Percentiles rank a stretch among this genome's conserved stretches.
phyloP scores from a whole-genome alignment of 2,329 filamentous ascomycete species.

The Waltergamsia citrina region DNA sequence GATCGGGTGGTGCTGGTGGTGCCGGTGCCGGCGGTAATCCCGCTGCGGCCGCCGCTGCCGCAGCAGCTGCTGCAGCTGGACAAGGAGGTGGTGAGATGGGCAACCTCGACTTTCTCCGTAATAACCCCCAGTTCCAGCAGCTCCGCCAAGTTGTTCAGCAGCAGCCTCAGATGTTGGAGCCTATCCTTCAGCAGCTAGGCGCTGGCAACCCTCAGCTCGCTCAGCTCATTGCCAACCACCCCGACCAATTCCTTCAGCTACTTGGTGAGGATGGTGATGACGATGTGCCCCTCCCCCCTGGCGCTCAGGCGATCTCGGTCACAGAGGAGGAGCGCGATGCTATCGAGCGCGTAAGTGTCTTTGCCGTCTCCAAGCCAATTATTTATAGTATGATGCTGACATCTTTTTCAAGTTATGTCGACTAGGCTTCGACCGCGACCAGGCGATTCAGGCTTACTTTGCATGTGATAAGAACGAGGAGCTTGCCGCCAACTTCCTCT shows the following conservation, averaged over 20 bases:
- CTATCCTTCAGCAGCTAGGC: constrained; percentile 91
- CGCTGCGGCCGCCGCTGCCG: constrained; percentile 31
- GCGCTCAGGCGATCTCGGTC: constrained; percentile 80
- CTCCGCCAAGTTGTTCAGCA: constrained; percentile 94
- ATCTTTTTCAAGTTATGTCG: constrained; percentile 60
- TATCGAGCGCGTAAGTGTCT: constrained; percentile 72
- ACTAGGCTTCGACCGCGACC: constrained; percentile 85
- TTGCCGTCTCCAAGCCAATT: too few species aligned
- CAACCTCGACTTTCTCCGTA: constrained; percentile 86
- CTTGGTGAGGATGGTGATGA: constrained; percentile 82
- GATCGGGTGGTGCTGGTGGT: constrained; percentile 29
- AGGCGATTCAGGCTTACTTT: constrained; percentile 97
- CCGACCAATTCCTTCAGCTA: constrained; percentile 85
- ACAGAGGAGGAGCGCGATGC: constrained; percentile 95
- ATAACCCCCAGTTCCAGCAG: constrained; percentile 97
- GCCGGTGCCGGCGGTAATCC: constrained; percentile 18
- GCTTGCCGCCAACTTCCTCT: constrained; percentile 93
- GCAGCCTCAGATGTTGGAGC: constrained; percentile 96
- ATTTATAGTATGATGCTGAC: neutral
- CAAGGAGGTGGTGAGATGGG: constrained; percentile 48
- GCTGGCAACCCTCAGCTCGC: constrained; percentile 92
- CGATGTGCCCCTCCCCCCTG: constrained; percentile 76
- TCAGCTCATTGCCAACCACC: constrained; percentile 82
- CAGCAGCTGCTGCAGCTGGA: constrained; percentile 39
- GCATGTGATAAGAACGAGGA: constrained; percentile 99